phyloP scores from a whole-genome alignment of 2,329 filamentous ascomycete species.

The Colletotrichum salicis region DNA sequence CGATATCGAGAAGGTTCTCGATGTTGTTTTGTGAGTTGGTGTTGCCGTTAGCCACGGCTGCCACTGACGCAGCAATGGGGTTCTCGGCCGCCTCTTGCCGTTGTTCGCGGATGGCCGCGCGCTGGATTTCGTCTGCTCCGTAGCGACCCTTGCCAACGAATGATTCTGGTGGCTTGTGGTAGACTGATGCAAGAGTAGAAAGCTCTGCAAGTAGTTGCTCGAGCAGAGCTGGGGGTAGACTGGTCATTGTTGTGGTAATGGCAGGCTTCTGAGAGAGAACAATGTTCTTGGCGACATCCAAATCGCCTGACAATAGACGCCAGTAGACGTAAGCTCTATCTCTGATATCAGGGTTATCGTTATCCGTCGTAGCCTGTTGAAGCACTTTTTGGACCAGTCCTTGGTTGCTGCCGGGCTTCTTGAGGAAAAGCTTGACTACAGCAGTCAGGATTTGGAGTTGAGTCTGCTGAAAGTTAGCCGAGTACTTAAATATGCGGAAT shows the following conservation, averaged over 20 bases:
- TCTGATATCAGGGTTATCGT: conserved; percentile 96
- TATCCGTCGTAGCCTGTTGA: conserved; percentile 90
- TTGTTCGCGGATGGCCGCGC: conserved; percentile 96
- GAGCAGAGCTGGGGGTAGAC: conserved; percentile 82
- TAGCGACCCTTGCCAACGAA: conserved; percentile 96
- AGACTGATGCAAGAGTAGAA: conserved; percentile 94
- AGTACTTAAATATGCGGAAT: neutral
- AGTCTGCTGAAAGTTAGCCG: conserved; percentile 66
- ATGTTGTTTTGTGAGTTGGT: conserved; percentile 76
- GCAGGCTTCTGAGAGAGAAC: conserved; percentile 94
- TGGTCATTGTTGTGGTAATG: conserved; percentile 93
- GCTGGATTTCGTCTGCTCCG: conserved; percentile 93
- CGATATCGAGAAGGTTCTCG: conserved; percentile 95
- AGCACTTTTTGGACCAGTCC: conserved; percentile 93
- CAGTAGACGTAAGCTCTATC: conserved; percentile 99
- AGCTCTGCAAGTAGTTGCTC: conserved; percentile 92
- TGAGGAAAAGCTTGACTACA: conserved; percentile 96
- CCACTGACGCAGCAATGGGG: conserved; percentile 87
- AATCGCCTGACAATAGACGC: conserved; percentile 92
- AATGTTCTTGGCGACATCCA: conserved; percentile 88
- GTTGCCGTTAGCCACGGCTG: conserved; percentile 68
- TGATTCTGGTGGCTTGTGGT: conserved; percentile 98
- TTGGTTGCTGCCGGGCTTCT: conserved; percentile 93
- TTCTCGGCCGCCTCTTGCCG: conserved; percentile 92
- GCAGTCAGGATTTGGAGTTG: conserved; percentile 97